Evolutionary conservation across 2,329 filamentous ascomycete species (phyloP).

Genomic region (Calonectria montana): DNA sequence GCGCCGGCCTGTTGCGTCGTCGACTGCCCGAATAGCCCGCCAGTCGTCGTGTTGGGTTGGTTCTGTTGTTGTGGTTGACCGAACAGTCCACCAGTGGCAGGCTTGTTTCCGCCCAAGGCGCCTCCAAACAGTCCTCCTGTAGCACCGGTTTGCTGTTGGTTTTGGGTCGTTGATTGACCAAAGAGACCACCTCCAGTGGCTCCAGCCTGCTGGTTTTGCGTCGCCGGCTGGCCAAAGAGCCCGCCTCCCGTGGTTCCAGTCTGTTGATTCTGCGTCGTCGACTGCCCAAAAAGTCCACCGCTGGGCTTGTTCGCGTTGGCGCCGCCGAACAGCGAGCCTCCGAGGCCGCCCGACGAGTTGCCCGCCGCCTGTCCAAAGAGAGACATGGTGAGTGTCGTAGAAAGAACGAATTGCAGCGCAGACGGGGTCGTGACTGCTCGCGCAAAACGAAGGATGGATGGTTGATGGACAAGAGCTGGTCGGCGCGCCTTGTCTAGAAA

Average conservation of each 20-base stretch:
- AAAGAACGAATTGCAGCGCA: conserved; percentile 15
- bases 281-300: conserved; percentile 24
- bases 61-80: conserved; percentile 39
- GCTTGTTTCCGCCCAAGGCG: conserved; percentile 36
- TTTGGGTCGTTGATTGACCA: conserved; percentile 43
- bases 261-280: conserved; percentile 14
- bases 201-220: conserved; percentile 36
- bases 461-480: conserved; percentile 34
- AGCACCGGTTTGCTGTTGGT: conserved; percentile 35
- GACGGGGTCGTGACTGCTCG: conserved; percentile 28
- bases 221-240: conserved; percentile 31
- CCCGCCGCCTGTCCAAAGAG: conserved; percentile 48
- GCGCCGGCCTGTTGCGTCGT: conserved; percentile 30
- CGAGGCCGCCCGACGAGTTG: conserved; percentile 33
- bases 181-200: conserved; percentile 46
- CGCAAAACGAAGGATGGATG: conserved; percentile 29
- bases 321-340: conserved; percentile 38
- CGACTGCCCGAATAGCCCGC: conserved; percentile 43
- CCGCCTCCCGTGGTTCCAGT: conserved; percentile 1
- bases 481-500: conserved; percentile 46
- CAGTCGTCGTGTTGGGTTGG: conserved; percentile 25
- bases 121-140: conserved; percentile 48
- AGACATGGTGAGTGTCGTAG: conserved; percentile 44
- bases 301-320: conserved; percentile 29
- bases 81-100: conserved; percentile 39